Evolutionary conservation across 305 asterid genomes (phyloP).

Genomic region (Fraxinus sp.): DNA sequence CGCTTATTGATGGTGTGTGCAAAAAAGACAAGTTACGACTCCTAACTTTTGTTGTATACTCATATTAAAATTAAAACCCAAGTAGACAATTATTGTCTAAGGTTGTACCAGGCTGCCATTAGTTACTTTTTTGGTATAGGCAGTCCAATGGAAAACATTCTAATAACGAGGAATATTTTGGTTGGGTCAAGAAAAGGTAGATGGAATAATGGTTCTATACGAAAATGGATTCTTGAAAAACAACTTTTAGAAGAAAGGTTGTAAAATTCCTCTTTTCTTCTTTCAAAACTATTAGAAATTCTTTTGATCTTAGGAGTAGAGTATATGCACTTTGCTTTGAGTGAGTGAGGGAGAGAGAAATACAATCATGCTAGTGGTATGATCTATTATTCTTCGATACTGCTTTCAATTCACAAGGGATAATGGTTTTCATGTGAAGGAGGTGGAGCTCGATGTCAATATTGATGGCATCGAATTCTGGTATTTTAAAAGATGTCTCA

Average conservation of each 20-base stretch:
- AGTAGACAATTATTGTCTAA: not conserved
- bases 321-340: not conserved
- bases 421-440: not conserved
- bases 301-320: not conserved
- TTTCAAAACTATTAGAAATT: not conserved
- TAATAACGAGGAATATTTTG: not conserved
- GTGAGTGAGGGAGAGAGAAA: not conserved
- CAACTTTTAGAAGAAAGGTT: not conserved
- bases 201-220: not conserved
- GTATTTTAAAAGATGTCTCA: not conserved
- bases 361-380: not conserved
- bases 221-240: not conserved
- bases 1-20: not conserved
- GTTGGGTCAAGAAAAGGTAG: not conserved
- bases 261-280: not conserved
- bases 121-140: not conserved
- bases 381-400: not conserved
- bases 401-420: not conserved
- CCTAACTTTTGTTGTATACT: not conserved
- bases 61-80: too few relatives aligned
- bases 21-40: not conserved
- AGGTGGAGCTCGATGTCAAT: not conserved
- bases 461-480: too few relatives aligned
- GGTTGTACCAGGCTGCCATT: not conserved
- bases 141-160: not conserved